phyloP scores from a whole-genome alignment of 768 basidiomycete species.

The Symmetrospora coprosmae region DNA sequence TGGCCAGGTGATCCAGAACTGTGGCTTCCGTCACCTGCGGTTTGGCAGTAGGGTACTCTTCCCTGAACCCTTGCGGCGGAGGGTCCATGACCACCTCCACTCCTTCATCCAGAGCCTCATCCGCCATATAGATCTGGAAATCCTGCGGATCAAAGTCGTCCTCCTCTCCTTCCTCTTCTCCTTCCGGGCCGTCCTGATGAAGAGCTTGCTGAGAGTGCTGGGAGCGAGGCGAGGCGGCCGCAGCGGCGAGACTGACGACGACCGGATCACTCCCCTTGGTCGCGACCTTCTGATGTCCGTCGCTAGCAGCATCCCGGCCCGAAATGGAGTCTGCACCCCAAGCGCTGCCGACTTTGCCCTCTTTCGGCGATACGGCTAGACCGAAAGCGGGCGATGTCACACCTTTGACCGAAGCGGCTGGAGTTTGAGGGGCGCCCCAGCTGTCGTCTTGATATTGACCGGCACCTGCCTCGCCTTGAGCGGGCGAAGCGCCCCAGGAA shows the following conservation, averaged over 20 bases:
- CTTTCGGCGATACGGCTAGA: too few relatives aligned
- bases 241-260: constrained; percentile 14
- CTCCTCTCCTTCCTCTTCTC: background rate
- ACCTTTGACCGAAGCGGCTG: too few relatives aligned
- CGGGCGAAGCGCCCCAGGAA: too few relatives aligned
- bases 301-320: too few relatives aligned
- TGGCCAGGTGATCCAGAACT: background rate
- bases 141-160: background rate
- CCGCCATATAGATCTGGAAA: background rate
- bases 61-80: constrained; percentile 1
- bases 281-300: too few relatives aligned
- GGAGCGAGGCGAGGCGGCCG: background rate
- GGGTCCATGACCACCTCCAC: background rate
- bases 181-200: background rate
- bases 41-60: constrained; percentile 1
- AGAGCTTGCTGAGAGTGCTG: background rate
- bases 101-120: background rate
- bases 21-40: constrained; percentile 7
- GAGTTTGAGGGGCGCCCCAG: too few relatives aligned
- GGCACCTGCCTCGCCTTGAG: too few relatives aligned
- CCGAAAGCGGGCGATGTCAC: too few relatives aligned
- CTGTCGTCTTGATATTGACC: too few relatives aligned
- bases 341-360: too few relatives aligned
- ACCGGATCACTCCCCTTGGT: constrained; percentile 11
- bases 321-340: too few relatives aligned